These are phyloP conservation scores for Alternaria ventricosa DNA, from an alignment of 2,329 filamentous ascomycete genomes.

Conservation along the genomic window DNA sequence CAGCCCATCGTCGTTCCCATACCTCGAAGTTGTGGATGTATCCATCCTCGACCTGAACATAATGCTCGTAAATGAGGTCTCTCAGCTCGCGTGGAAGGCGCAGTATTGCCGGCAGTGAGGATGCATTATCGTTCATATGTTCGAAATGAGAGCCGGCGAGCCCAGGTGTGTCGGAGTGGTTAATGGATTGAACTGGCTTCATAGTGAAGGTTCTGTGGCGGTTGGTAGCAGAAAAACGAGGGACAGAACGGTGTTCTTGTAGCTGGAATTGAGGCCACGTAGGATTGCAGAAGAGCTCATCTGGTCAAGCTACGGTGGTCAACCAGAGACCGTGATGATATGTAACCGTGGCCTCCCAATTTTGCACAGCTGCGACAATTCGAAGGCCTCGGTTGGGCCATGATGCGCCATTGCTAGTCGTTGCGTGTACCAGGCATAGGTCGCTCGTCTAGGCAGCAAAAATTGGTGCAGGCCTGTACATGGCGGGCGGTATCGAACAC, in stretches of 20 bases:
- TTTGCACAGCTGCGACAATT: background rate
- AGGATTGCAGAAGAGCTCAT: background rate
- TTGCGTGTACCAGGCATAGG: background rate
- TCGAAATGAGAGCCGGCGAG: background rate
- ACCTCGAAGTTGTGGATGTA: background rate
- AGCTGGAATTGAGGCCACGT: background rate
- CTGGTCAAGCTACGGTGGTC: background rate
- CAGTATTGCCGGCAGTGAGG: background rate
- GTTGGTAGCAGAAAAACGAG: background rate
- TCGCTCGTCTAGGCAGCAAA: background rate
- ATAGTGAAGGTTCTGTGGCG: background rate
- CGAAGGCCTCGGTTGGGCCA: background rate
- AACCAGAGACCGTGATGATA: accelerated
- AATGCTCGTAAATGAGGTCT: background rate
- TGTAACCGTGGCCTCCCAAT: background rate
- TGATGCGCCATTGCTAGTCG: background rate
- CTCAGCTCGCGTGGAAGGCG: background rate
- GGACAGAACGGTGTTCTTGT: background rate
- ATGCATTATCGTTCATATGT: too few relatives aligned
- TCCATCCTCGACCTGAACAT: background rate
- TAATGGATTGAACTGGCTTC: background rate
- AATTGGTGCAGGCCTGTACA: background rate
- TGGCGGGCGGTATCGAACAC: background rate
- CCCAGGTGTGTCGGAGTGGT: background rate
- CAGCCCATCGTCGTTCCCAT: accelerated